Conservation (phyloP, 164 flowering plant species). For the Saururus chinensis region DNA sequence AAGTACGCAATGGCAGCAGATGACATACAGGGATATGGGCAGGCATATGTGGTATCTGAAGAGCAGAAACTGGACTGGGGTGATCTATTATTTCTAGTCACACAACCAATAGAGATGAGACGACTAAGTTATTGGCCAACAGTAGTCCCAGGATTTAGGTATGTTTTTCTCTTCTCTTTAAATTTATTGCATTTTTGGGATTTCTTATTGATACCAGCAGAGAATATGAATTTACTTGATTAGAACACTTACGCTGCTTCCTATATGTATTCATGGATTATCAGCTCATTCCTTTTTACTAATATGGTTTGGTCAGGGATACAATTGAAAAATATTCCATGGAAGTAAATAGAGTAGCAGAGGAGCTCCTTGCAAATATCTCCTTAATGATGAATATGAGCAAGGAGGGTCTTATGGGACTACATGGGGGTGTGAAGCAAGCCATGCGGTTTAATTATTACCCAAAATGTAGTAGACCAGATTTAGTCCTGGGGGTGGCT, state of each 20-base stretch:
- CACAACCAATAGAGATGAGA: constrained; percentile 5
- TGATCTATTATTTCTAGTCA: constrained; percentile 8
- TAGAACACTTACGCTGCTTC: background rate
- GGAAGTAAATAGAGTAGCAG: constrained; percentile 11
- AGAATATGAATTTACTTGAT: too few species aligned
- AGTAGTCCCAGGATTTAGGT: constrained; percentile 11
- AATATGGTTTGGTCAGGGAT: constrained; percentile 9
- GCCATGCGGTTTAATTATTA: constrained; percentile 21
- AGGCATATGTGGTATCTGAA: constrained; percentile 15
- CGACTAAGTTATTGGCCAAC: constrained; percentile 16
- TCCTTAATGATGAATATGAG: constrained; percentile 20
- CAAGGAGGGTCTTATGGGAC: constrained; percentile 7
- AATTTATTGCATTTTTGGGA: background rate
- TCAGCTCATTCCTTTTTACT: background rate
- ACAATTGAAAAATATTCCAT: constrained; percentile 16
- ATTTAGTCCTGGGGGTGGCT: constrained; percentile 21
- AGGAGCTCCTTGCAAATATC: constrained; percentile 10
- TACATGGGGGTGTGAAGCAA: constrained; percentile 16
- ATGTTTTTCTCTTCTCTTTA: background rate
- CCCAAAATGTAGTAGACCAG: constrained; percentile 18
- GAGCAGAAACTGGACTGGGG: constrained; percentile 19
- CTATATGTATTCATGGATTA: background rate
- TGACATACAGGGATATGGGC: constrained; percentile 22
- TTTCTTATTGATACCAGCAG: too few species aligned
- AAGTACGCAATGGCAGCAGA: constrained; percentile 14